phyloP scores from a whole-genome alignment of 495 filamentous ascomycete species.

The Lasiosphaeria hispida region DNA sequence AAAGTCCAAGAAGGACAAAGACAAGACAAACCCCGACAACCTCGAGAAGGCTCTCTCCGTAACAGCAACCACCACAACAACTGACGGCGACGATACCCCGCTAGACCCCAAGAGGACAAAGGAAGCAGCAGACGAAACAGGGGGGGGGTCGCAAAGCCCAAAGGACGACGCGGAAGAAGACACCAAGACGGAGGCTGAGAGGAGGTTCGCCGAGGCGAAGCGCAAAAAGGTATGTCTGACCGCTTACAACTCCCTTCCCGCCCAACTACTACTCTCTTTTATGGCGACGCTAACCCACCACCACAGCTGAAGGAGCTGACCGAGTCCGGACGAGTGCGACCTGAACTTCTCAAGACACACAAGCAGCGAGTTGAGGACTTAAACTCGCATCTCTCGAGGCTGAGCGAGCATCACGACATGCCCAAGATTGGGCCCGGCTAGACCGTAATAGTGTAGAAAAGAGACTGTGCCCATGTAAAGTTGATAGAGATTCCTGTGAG shows the following conservation, averaged over 20 bases:
- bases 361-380: conserved; percentile 95
- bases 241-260: not conserved
- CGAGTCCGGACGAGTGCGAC: conserved; percentile 41
- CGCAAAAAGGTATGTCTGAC: conserved; percentile 66
- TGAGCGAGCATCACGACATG: conserved; percentile 99
- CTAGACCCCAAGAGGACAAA: not conserved
- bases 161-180: conserved; percentile 20
- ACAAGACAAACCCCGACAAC: conserved; percentile 19
- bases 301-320: conserved; percentile 66
- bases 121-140: conserved; percentile 15
- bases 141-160: conserved; percentile 8
- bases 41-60: conserved; percentile 1
- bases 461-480: no score
- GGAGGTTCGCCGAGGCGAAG: conserved; percentile 72
- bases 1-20: conserved; percentile 41
- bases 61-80: not conserved
- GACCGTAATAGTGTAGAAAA: conserved; percentile 13
- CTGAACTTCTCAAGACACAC: conserved; percentile 86
- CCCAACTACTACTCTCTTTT: no score
- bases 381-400: conserved; percentile 83
- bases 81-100: no score
- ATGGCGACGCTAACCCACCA: not conserved
- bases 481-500: no score
- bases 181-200: conserved; percentile 83
- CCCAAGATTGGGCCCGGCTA: conserved; percentile 76